phyloP scores from a whole-genome alignment of 2,329 filamentous ascomycete species.

The Bipolaris victoriae region DNA sequence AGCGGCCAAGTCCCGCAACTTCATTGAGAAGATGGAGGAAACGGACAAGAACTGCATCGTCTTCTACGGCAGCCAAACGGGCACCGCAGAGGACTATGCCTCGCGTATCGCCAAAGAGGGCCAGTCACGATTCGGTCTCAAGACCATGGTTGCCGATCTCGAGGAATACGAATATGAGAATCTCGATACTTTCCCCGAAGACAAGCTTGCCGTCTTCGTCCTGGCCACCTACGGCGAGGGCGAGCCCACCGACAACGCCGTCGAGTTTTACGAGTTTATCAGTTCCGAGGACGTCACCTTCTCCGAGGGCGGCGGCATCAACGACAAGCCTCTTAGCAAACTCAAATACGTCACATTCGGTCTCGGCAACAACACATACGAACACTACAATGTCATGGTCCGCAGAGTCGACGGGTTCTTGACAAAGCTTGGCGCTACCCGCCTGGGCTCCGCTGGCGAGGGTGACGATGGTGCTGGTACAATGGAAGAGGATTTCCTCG shows the following conservation, averaged over 20 bases:
- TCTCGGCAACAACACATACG: slow-evolving; percentile 98
- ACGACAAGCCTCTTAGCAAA: slow-evolving; percentile 76
- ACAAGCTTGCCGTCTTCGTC: slow-evolving; percentile 94
- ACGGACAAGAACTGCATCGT: slow-evolving; percentile 95
- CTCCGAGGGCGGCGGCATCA: slow-evolving; percentile 66
- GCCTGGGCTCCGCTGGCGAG: slow-evolving; percentile 88
- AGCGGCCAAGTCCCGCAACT: slow-evolving; percentile 85
- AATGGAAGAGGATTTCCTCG: slow-evolving; percentile 99
- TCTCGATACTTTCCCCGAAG: slow-evolving; percentile 82
- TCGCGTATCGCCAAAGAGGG: slow-evolving; percentile 96
- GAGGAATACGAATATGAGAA: slow-evolving; percentile 98
- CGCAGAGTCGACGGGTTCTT: slow-evolving; percentile 85
- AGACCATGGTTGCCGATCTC: slow-evolving; percentile 97
- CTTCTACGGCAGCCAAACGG: slow-evolving; percentile 98
- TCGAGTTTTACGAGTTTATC: slow-evolving; percentile 98
- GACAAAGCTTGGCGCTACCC: slow-evolving; percentile 78
- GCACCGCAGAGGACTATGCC: slow-evolving; percentile 97
- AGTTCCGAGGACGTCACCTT: slow-evolving; percentile 81
- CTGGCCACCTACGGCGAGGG: slow-evolving; percentile 98
- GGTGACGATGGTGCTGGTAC: slow-evolving; percentile 97
- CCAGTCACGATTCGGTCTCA: slow-evolving; percentile 91
- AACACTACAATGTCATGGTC: slow-evolving; percentile 99
- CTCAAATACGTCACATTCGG: slow-evolving; percentile 95
- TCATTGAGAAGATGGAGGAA: slow-evolving; percentile 95
- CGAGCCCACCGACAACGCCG: slow-evolving; percentile 97